Conservation (phyloP, 345 rosid genomes). For the Schrenkiella parvula region DNA sequence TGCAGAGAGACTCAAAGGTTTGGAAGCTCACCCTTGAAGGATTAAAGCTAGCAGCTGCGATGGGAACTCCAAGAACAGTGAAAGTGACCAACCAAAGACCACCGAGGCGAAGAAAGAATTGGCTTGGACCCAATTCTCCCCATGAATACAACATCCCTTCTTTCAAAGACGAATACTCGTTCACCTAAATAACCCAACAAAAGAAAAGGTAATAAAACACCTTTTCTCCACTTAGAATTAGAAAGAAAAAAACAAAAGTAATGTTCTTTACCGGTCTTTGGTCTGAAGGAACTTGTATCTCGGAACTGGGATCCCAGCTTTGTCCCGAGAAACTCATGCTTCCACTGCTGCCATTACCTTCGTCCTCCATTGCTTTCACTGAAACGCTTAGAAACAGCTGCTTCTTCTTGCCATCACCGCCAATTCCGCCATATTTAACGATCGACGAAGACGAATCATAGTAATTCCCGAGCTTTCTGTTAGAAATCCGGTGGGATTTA, state of each 20-base stretch:
- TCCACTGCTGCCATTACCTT: conserved; percentile 48
- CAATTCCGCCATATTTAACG: conserved; percentile 28
- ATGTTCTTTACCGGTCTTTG: conserved; percentile 98
- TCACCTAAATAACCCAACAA: conserved; percentile 56
- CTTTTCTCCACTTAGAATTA: too few species aligned
- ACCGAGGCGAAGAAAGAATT: conserved; percentile 76
- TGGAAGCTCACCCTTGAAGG: conserved; percentile 65
- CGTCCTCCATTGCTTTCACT: conserved; percentile 62
- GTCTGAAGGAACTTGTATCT: conserved; percentile 83
- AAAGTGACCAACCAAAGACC: conserved; percentile 81
- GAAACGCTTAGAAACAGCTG: conserved; percentile 30
- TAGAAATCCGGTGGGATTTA: conserved; percentile 20
- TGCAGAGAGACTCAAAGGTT: neutral
- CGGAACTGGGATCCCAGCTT: conserved; percentile 87
- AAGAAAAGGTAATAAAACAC: too few species aligned
- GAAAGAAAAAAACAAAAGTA: too few species aligned
- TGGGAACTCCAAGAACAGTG: conserved; percentile 80
- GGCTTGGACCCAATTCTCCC: conserved; percentile 73
- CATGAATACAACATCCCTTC: conserved; percentile 81
- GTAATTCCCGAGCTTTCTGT: conserved; percentile 43
- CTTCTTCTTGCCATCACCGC: conserved; percentile 3
- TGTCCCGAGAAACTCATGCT: conserved; percentile 53
- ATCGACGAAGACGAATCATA: conserved; percentile 35
- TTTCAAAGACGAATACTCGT: conserved; percentile 82
- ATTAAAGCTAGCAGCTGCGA: conserved; percentile 93